Conservation (phyloP, 2,329 filamentous ascomycete genomes). For the Septoria linicola region DNA sequence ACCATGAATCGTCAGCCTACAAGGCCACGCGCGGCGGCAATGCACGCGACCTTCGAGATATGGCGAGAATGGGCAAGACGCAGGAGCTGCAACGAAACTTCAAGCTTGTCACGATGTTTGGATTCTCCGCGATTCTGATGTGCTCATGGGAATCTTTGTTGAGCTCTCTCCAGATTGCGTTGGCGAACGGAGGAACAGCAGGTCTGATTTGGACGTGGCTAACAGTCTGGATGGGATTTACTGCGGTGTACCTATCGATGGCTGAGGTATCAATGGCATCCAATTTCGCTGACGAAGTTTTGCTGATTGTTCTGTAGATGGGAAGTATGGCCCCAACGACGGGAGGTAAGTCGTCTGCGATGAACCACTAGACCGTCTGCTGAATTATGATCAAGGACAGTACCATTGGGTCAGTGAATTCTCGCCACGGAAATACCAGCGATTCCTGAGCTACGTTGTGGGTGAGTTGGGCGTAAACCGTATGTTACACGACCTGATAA, state of each 20-base stretch:
- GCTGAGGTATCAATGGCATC: slow-evolving; percentile 13
- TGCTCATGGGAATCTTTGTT: slow-evolving; percentile 29
- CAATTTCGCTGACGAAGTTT: background rate
- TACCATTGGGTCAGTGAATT: slow-evolving; percentile 28
- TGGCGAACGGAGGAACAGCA: slow-evolving; percentile 32
- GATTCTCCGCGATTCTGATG: slow-evolving; percentile 31
- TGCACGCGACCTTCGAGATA: slow-evolving; percentile 13
- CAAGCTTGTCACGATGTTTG: slow-evolving; percentile 28
- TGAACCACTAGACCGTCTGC: background rate
- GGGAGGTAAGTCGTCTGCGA: slow-evolving; percentile 31
- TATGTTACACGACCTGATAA: background rate
- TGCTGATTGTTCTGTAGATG: slow-evolving; percentile 12
- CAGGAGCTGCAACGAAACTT: slow-evolving; percentile 22
- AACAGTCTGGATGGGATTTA: slow-evolving; percentile 20
- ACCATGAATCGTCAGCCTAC: slow-evolving; percentile 1
- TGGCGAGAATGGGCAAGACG: slow-evolving; percentile 19
- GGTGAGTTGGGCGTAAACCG: background rate
- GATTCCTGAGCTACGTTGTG: slow-evolving; percentile 7
- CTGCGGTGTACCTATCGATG: slow-evolving; percentile 20
- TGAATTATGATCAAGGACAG: background rate
- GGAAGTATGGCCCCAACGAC: slow-evolving; percentile 36
- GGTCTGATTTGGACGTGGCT: slow-evolving; percentile 21
- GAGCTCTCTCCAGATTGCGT: slow-evolving; percentile 18
- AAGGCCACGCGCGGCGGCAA: slow-evolving; percentile 7
- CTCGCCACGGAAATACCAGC: background rate